These are phyloP conservation scores for Tuber indicum DNA, from an alignment of 495 filamentous ascomycete species.

Conservation along the genomic window DNA sequence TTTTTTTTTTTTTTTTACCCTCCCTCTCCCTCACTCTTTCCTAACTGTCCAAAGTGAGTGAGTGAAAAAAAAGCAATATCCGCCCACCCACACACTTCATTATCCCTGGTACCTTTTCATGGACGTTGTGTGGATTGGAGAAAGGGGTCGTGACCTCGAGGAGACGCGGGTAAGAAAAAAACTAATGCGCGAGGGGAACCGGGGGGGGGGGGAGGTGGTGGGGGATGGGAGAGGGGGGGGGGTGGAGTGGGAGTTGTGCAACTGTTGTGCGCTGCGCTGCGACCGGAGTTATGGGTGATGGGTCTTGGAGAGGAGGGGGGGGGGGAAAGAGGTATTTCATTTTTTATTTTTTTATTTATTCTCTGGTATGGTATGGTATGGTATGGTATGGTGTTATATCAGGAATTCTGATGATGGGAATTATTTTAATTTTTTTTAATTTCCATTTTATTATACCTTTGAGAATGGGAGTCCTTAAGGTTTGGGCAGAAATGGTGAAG, in stretches of 20 bases:
- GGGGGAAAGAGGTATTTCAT: not conserved
- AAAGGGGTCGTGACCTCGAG: slow-evolving; percentile 3
- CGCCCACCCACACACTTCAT: not conserved
- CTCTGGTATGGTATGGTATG: not conserved
- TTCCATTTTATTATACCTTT: not conserved
- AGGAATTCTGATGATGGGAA: not conserved
- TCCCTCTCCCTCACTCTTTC: not conserved
- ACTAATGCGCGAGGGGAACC: not conserved
- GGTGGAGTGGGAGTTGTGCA: too few relatives aligned
- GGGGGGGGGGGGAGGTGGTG: not conserved
- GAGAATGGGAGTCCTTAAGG: too few relatives aligned
- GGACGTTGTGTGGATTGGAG: slow-evolving; percentile 1
- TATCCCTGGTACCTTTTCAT: slow-evolving; percentile 2
- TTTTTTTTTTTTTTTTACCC: not conserved
- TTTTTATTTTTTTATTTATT: not conserved
- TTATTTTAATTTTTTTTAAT: not conserved
- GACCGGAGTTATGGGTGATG: not conserved
- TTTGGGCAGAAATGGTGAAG: not conserved
- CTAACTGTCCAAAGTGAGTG: not conserved
- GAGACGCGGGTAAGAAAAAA: not conserved
- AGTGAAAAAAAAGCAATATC: not conserved
- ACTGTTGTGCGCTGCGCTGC: too few relatives aligned
- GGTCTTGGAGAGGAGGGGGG: not conserved
- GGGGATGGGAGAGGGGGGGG: not conserved
- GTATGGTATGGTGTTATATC: not conserved